Percentiles rank a stretch among this genome's conserved stretches.
These are phyloP conservation scores for Sphenostylis stenocarpa DNA, from an alignment of 306 rosid species.

Conservation along the genomic window DNA sequence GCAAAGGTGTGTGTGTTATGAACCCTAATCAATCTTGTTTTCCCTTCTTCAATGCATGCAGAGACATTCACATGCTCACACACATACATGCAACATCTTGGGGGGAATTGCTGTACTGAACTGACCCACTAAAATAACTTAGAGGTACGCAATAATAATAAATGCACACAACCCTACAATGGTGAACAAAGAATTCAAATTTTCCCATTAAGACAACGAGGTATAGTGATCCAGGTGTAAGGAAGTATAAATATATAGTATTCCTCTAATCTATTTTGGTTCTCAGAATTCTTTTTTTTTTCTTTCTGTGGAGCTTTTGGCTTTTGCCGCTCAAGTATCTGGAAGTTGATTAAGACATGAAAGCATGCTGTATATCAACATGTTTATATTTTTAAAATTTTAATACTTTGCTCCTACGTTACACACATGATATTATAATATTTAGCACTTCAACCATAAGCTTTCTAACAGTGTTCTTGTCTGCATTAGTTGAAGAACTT, in stretches of 20 bases:
- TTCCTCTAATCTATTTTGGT: not conserved
- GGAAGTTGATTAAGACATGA: constrained; percentile 9
- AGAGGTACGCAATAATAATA: constrained; percentile 25
- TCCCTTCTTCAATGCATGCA: constrained; percentile 37
- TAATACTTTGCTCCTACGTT: constrained; percentile 13
- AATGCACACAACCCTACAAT: constrained; percentile 19
- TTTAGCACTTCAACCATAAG: not conserved
- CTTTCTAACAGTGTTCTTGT: not conserved
- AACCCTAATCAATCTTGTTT: constrained; percentile 33
- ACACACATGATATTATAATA: not conserved
- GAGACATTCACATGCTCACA: constrained; percentile 34
- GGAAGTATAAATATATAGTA: not conserved
- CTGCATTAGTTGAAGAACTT: not conserved
- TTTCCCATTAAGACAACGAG: not conserved
- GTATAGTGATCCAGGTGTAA: constrained; percentile 12
- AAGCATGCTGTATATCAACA: not conserved
- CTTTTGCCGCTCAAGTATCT: not conserved
- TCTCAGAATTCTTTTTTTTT: not conserved
- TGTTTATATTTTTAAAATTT: not conserved
- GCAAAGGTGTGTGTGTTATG: constrained; percentile 80
- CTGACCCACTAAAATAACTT: constrained; percentile 32
- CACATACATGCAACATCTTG: constrained; percentile 30
- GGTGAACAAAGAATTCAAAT: not conserved
- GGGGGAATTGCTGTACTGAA: constrained; percentile 33
- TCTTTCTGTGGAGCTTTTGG: not conserved